Evolutionary conservation across 257 asterid species (phyloP).

Genomic region (Echites panduratus): DNA sequence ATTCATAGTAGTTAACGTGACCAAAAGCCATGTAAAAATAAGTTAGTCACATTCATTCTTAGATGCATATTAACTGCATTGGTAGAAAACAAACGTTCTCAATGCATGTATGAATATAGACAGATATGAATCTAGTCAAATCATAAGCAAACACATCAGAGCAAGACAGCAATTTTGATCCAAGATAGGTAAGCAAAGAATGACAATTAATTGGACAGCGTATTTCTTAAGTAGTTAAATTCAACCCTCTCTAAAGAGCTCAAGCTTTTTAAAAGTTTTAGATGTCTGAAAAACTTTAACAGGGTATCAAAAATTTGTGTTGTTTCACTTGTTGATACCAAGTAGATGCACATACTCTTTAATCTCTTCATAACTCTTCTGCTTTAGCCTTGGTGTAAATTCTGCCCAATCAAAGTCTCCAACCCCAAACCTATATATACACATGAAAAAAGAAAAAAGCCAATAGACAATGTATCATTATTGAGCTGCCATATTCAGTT

Average conservation of each 20-base stretch:
- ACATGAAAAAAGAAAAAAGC: not conserved
- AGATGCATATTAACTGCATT: not conserved
- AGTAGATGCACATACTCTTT: constrained; percentile 45
- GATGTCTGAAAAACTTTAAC: no score
- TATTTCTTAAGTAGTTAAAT: no score
- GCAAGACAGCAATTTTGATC: not conserved
- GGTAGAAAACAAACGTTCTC: not conserved
- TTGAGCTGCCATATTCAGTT: not conserved
- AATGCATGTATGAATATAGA: not conserved
- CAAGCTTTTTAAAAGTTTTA: no score
- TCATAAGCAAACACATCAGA: not conserved
- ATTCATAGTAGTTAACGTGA: not conserved
- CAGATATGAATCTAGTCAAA: not conserved
- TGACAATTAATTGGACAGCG: not conserved
- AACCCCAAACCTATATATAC: constrained; percentile 59
- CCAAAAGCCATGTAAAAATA: not conserved
- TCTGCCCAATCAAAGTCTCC: constrained; percentile 88
- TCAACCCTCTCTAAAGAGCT: no score
- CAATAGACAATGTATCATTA: not conserved
- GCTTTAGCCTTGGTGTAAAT: constrained; percentile 78
- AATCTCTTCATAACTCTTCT: constrained; percentile 72
- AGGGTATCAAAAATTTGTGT: no score
- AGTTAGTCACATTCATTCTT: not conserved
- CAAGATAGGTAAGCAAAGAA: not conserved
- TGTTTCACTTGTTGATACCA: not conserved